These are phyloP conservation scores for Cladophialophora immunda DNA, from an alignment of 2,329 filamentous ascomycete species.

Conservation along the genomic window DNA sequence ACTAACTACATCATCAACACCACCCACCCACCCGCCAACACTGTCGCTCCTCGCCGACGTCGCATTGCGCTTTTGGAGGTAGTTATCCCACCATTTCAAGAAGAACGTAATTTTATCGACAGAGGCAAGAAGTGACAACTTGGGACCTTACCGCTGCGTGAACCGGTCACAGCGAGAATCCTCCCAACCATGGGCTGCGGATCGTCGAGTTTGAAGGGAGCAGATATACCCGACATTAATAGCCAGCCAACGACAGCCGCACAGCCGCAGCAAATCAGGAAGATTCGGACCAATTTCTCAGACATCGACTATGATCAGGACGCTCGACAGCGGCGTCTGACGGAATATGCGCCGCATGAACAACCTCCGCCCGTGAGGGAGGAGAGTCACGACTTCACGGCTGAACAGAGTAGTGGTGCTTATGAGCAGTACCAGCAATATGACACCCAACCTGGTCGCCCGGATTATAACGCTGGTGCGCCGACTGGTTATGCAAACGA, in stretches of 20 bases:
- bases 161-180: constrained; percentile 22
- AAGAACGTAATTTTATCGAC: not conserved
- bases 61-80: not conserved
- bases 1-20: not conserved
- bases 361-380: constrained; percentile 18
- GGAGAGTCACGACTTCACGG: constrained; percentile 12
- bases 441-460: not conserved
- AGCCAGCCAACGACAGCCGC: constrained; percentile 19
- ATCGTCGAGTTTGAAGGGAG: constrained; percentile 38
- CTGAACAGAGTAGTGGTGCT: not conserved
- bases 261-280: constrained; percentile 26
- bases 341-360: constrained; percentile 40
- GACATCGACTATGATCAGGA: constrained; percentile 37
- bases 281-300: constrained; percentile 39
- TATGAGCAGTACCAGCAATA: constrained; percentile 2
- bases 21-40: not conserved
- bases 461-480: not conserved
- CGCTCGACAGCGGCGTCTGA: constrained; percentile 32
- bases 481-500: constrained; percentile 10
- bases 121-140: not conserved
- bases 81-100: not conserved
- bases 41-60: not conserved
- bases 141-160: not conserved
- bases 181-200: constrained; percentile 38
- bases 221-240: constrained; percentile 30